Base-by-base conservation (phyloP, 1,139 yeast genomes). In the Yamadazyma blattariae region DNA sequence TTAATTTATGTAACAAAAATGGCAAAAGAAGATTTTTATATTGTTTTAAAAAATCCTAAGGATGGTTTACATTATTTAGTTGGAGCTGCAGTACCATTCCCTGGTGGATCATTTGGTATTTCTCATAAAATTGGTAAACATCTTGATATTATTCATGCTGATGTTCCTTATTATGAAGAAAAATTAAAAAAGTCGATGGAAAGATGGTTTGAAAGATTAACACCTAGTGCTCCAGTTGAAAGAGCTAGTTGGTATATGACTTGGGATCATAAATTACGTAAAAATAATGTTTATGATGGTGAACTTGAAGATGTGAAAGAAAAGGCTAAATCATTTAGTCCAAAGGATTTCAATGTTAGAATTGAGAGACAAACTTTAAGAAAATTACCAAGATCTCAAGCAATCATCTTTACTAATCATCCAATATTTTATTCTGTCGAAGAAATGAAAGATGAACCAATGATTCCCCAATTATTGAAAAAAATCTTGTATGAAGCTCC, bases 1-100 rank as follows among this genome's bases (percentile, higher is more conserved):
- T 62, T 82, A 44, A 54, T 75, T 16, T 76, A 73, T 45, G 79
- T 78, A 22, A 71, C 84, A n/a, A 77, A 75, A 47, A 66, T 82
- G 69, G 88, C 88, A 31, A 82, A 82, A 50, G 89, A 82, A 50
- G 89, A 82, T 55, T 81, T 82, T 47, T 82, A 80, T 51, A 46
- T 82, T 30, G 87, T 80, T 20, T 54, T 64, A 51, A 70, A 75
- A 45, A 65, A 64, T 40, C 73, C 77, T 11, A 57, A 56, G 18
- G 85, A 80, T 50, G 85, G 78, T 1, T 50, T 54, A 30, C 88
- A 82, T 53, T 79, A 82, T 52, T 62, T 82, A 39, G 75, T 73
- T 28, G 90, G 86, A 1, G 88, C 85, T 4, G 86, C 84, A 0
- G 89, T 82, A 23, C 87, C 89, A 7, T 82, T 82, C 56, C 88